Conservation (phyloP, 306 rosid species). For the Comarum palustre region DNA sequence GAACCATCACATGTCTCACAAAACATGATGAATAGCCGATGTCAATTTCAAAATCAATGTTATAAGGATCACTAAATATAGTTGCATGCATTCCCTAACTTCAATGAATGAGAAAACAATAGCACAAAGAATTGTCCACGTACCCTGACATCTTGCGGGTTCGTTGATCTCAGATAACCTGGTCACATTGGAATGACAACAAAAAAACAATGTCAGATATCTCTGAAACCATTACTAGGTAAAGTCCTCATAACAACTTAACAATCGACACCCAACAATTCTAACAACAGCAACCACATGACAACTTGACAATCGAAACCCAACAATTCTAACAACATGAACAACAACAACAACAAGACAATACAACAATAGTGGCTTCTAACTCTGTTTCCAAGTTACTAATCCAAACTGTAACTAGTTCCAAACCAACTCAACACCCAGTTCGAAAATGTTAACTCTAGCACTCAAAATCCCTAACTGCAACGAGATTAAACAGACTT, state of each 20-base stretch:
- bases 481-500: background rate
- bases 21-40: background rate
- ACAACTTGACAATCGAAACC: background rate
- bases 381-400: background rate
- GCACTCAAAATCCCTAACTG: background rate
- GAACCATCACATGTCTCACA: background rate
- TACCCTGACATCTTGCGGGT: slow-evolving; percentile 3
- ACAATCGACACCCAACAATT: background rate
- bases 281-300: background rate
- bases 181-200: background rate
- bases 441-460: background rate
- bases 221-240: background rate
- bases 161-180: background rate
- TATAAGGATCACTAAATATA: background rate
- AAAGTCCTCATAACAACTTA: background rate
- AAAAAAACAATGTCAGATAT: background rate
- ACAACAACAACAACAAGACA: background rate
- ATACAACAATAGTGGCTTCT: background rate
- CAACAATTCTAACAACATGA: background rate
- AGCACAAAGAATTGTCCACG: background rate
- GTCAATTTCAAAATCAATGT: background rate
- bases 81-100: background rate
- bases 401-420: background rate
- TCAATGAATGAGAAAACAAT: background rate
- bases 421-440: background rate